Percentiles rank a stretch among this genome's conserved stretches.
These are phyloP conservation scores for Helenozyma rhizophorensis DNA, from an alignment of 805 yeast genomes.

Conservation along the genomic window DNA sequence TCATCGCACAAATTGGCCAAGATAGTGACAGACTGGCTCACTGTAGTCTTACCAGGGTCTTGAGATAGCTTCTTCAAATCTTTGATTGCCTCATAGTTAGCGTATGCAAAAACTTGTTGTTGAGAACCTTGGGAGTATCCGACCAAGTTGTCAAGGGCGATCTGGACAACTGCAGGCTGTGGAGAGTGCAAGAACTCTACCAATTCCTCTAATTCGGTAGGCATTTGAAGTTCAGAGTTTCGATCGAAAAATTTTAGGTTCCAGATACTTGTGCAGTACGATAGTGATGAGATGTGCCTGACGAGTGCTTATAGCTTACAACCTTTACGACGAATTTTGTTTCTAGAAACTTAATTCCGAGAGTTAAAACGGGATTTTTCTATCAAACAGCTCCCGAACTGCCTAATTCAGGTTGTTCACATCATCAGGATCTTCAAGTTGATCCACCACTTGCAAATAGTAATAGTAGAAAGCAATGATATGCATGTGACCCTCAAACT, in stretches of 20 bases:
- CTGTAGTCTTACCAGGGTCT: conserved; percentile 51
- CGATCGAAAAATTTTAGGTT: not conserved
- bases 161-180: conserved; percentile 72
- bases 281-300: not conserved
- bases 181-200: conserved; percentile 80
- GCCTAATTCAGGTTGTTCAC: too few species aligned
- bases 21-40: conserved; percentile 69
- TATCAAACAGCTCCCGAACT: too few species aligned
- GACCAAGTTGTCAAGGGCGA: conserved; percentile 80
- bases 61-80: conserved; percentile 62
- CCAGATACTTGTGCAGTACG: conserved; percentile 3
- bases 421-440: conserved; percentile 3
- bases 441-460: conserved; percentile 42
- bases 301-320: too few species aligned
- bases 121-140: conserved; percentile 75
- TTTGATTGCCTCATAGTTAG: conserved; percentile 64
- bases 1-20: conserved; percentile 82
- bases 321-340: too few species aligned
- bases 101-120: conserved; percentile 60
- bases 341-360: too few species aligned
- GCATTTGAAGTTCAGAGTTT: conserved; percentile 23
- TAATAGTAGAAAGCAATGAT: conserved; percentile 38
- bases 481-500: conserved; percentile 29
- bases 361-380: too few species aligned
- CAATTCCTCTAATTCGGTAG: conserved; percentile 47